A percentile compares a stretch with the other conserved stretches of the same genome.
Conservation (phyloP, 352 stramenopile genomes). For the Phytophthora sp. region DNA sequence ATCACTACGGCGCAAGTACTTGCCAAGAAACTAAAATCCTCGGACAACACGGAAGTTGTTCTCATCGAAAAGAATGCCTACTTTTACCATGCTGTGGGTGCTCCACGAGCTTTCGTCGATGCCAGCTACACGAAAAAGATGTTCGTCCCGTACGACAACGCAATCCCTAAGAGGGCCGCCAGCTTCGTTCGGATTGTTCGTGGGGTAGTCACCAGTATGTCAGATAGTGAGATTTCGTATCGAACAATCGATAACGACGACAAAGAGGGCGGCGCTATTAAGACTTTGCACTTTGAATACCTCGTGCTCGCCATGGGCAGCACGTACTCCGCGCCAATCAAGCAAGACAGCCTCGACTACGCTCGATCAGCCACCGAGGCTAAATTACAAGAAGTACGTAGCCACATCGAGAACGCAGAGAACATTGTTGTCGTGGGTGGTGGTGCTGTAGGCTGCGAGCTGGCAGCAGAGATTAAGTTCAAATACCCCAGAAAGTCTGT, state of each 20-base stretch:
- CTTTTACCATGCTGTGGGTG: constrained; percentile 43
- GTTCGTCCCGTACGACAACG: constrained; percentile 46
- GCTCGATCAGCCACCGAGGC: constrained; percentile 27
- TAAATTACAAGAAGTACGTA: constrained; percentile 28
- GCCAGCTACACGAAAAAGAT: constrained; percentile 35
- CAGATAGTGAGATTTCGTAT: constrained; percentile 28
- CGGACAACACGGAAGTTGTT: constrained; percentile 37
- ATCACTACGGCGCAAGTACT: constrained; percentile 42
- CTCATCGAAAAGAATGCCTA: constrained; percentile 49
- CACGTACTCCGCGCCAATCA: constrained; percentile 38
- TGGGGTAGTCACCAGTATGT: constrained; percentile 33
- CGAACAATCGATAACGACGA: constrained; percentile 26
- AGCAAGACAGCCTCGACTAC: constrained; percentile 22
- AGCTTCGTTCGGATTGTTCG: constrained; percentile 31
- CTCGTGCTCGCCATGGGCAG: constrained; percentile 45
- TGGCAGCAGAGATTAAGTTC: constrained; percentile 40
- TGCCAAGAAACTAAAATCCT: constrained; percentile 19
- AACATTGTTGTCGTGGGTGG: constrained; percentile 39
- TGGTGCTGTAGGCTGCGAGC: constrained; percentile 39
- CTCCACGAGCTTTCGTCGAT: constrained; percentile 45
- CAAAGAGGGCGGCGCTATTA: constrained; percentile 1
- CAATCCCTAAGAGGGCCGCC: constrained; percentile 18
- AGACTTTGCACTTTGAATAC: constrained; percentile 45
- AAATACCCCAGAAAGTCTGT: constrained; percentile 41
- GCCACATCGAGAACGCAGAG: constrained; percentile 26